A percentile compares a stretch with the other conserved stretches of the same genome.
These are phyloP conservation scores for Umbelopsis ramanniana DNA, from an alignment of 192 early-diverging fungal species.

Conservation along the genomic window DNA sequence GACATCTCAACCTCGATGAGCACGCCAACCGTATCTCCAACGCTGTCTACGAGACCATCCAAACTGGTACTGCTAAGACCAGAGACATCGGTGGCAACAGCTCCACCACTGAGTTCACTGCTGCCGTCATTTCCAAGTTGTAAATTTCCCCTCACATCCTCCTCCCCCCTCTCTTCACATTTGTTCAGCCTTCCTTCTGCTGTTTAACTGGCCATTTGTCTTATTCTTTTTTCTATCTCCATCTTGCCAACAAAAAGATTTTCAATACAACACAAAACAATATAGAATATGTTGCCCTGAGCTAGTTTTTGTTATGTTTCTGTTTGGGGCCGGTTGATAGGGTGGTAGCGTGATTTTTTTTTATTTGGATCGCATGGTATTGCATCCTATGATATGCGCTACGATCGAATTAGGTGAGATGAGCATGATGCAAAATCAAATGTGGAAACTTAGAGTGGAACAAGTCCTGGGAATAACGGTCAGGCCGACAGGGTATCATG, in stretches of 20 bases:
- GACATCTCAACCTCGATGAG: constrained; percentile 89
- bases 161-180: constrained; percentile 2
- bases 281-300: constrained; percentile 11
- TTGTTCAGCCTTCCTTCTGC: constrained; percentile 5
- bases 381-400: too few species aligned
- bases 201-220: constrained; percentile 1
- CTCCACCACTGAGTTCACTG: constrained; percentile 94
- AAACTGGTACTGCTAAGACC: constrained; percentile 74
- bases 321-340: too few species aligned
- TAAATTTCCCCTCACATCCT: constrained; percentile 44
- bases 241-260: not conserved
- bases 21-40: constrained; percentile 91
- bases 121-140: constrained; percentile 80
- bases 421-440: too few species aligned
- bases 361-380: too few species aligned
- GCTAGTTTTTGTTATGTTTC: not conserved
- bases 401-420: too few species aligned
- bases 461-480: too few species aligned
- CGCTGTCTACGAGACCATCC: constrained; percentile 89
- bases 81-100: constrained; percentile 88
- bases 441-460: too few species aligned
- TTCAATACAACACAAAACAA: constrained; percentile 20
- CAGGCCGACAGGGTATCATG: not conserved
- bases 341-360: too few species aligned
- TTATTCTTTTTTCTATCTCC: constrained; percentile 10